A percentile compares a stretch with the other conserved stretches of the same genome.
phyloP scores from a whole-genome alignment of 495 filamentous ascomycete genomes.

The Bathelium albidoporum region DNA sequence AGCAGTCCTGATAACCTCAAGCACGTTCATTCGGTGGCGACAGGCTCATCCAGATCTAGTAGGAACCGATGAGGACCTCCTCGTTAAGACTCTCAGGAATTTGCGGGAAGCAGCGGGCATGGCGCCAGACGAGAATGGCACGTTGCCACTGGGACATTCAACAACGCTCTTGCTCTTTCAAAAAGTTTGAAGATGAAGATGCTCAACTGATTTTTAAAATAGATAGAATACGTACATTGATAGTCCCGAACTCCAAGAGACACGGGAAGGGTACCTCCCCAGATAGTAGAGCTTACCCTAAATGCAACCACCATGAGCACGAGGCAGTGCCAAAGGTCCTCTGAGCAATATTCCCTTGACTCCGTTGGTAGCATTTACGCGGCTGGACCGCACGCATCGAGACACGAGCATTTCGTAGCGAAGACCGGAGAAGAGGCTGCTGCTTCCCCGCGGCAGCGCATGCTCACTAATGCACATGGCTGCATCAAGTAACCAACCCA shows the following conservation, averaged over 20 bases:
- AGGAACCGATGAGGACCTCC: constrained; percentile 17
- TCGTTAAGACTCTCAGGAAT: background rate
- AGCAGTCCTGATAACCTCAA: constrained; percentile 31
- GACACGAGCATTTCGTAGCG: background rate
- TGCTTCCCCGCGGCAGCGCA: background rate
- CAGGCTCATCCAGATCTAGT: constrained; percentile 34
- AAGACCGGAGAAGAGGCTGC: background rate
- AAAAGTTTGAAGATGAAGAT: background rate
- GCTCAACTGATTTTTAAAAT: background rate
- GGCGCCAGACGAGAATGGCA: background rate
- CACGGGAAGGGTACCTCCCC: no score
- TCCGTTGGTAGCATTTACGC: background rate
- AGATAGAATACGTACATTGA: background rate
- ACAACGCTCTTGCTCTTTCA: background rate
- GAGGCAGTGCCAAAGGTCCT: background rate
- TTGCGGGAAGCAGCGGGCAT: background rate
- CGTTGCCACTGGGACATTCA: background rate
- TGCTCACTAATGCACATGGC: background rate
- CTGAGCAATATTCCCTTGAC: background rate
- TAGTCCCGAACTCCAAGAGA: background rate
- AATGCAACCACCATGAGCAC: background rate
- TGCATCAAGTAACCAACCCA: background rate
- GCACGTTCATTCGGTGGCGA: constrained; percentile 40
- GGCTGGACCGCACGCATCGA: background rate
- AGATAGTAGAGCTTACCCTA: no score